Base-by-base conservation (phyloP, 2,329 filamentous ascomycete genomes). In the Monilinia fructicola region DNA sequence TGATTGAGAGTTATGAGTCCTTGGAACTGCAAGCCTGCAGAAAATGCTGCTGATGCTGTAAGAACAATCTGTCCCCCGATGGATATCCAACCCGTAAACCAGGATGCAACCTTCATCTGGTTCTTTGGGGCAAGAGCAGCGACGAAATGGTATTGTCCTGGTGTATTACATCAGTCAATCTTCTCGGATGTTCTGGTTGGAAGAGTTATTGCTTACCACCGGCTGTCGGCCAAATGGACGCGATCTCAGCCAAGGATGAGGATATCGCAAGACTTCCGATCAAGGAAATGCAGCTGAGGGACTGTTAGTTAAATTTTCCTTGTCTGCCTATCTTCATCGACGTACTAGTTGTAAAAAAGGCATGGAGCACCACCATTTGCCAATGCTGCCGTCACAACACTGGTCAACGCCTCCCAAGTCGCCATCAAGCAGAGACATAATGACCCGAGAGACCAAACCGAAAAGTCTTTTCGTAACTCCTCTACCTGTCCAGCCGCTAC, bases 121-220 rank as follows among this genome's bases (percentile, higher is more conserved):
- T 74, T 75, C 4, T 68, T 58, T 0, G 83, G 81, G 2, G 81
- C 81, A 65, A 86, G 80, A 70, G 84, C 81, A 0, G 81, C 83
- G 0, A 86, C 83, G 84, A 84, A 87, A 72, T 86, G 84, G 69
- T 87, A 87, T 75, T 88, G 84, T 11, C 85, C 54, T 65, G 12
- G 2, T 14, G 21, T 21, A 38, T 31, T 14, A 40, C 18, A 23
- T 42, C 38, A 18, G 38, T 26, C 2, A 42, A 4, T n/a, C 9
- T 55, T 4, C 3, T 58, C 2, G 10, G 6, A 12, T 50, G 5
- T 16, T 2, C 5, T 21, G 3, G 9, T 28, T 38, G 48, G 48
- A 14, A 26, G 18, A 5, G n/a, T 21, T 14, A 12, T 54, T 26
- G 0, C 44, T 60, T 60, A 42, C 63, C 63, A 38, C 63, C 44